Evolutionary conservation across 441 rosid genomes (phyloP).

Genomic region (Lepidium campestre): DNA sequence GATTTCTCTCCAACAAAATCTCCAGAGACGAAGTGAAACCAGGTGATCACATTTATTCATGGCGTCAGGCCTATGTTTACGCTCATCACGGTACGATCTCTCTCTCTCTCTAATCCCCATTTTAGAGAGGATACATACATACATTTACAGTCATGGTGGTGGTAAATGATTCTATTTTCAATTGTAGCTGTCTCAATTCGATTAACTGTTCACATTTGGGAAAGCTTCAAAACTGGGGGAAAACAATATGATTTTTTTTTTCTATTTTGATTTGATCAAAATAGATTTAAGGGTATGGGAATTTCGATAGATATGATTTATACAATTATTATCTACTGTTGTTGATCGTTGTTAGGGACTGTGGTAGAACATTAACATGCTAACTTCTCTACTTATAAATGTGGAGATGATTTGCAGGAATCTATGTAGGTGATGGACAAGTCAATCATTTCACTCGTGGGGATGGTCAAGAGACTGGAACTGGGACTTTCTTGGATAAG

Average conservation of each 20-base stretch:
- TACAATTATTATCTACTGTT: too few relatives aligned
- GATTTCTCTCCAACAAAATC: slow-evolving; percentile 26
- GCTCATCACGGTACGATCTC: slow-evolving; percentile 28
- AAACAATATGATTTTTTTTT: background rate
- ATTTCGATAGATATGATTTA: background rate
- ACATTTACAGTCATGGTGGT: background rate
- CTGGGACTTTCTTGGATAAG: slow-evolving; percentile 63
- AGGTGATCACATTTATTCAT: slow-evolving; percentile 33
- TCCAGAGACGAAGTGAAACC: slow-evolving; percentile 24
- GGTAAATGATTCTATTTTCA: background rate
- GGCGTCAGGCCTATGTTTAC: slow-evolving; percentile 33
- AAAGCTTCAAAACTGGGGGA: background rate
- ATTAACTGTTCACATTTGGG: slow-evolving; percentile 3
- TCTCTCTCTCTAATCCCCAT: background rate
- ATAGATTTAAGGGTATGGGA: background rate
- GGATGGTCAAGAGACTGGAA: slow-evolving; percentile 73
- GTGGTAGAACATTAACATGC: background rate
- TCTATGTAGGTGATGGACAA: slow-evolving; percentile 66
- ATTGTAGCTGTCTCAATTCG: background rate
- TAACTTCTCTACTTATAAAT: background rate
- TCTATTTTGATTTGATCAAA: background rate
- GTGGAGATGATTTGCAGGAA: slow-evolving; percentile 39
- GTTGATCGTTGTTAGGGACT: slow-evolving; percentile 1
- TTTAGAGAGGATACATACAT: background rate
- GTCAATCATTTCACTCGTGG: slow-evolving; percentile 89